Conservation (phyloP, 2,329 filamentous ascomycete genomes). For the Fonsecaea erecta region DNA sequence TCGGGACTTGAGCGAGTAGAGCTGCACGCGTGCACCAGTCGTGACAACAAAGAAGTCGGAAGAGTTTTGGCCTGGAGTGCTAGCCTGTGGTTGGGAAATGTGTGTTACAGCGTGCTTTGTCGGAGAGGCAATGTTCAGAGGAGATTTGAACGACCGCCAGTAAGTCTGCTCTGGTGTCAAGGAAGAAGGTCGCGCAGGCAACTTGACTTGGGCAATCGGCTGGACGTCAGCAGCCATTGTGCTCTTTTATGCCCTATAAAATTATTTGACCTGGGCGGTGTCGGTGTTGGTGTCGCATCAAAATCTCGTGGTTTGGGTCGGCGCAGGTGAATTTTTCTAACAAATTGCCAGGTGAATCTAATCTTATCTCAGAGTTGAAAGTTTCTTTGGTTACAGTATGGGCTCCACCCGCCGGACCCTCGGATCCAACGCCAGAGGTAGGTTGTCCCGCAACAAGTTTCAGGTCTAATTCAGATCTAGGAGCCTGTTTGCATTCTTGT, state of each 20-base stretch:
- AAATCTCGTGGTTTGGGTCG: conserved; percentile 4
- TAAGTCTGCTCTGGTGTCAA: conserved; percentile 92
- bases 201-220: conserved; percentile 78
- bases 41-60: conserved; percentile 80
- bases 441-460: too few species aligned
- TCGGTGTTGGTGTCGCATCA: neutral
- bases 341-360: neutral
- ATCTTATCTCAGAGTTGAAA: conserved; percentile 9
- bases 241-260: neutral
- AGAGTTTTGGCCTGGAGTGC: conserved; percentile 62
- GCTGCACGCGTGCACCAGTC: conserved; percentile 89
- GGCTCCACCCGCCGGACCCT: too few species aligned
- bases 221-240: conserved; percentile 84
- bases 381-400: neutral
- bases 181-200: conserved; percentile 79
- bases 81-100: conserved; percentile 72
- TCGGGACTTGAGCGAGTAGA: conserved; percentile 89
- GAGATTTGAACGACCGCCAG: conserved; percentile 94
- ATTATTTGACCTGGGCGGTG: neutral
- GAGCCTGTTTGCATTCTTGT: too few species aligned
- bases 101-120: conserved; percentile 88
- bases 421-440: too few species aligned
- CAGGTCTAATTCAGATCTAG: too few species aligned
- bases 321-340: conserved; percentile 11
- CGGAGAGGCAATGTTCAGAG: conserved; percentile 86